Evolutionary conservation across 2,329 filamentous ascomycete genomes (phyloP), one percentile per base, ranked within the genome.

Genomic region (Fusarium haematococcum): DNA sequence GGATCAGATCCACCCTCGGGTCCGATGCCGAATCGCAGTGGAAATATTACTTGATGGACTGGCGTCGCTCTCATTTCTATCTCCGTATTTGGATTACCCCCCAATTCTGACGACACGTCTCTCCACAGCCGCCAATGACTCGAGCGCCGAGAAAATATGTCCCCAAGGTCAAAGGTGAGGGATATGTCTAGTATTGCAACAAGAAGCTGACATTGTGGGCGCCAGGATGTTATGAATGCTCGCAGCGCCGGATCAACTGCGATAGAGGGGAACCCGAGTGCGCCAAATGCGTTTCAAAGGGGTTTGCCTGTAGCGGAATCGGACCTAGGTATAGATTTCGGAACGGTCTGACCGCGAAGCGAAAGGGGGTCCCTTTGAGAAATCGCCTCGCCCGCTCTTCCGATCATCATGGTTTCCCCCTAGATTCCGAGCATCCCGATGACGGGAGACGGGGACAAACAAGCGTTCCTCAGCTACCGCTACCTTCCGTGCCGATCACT

Each of bases 161-260:
- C 2, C 76, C 76, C 5, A 78, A 78, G 54, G 56, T 76, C 37
- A 78, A 78, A 67, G 76, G 76, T 78, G 67, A 61, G 11, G 23
- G 27, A 50, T 27, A 43, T 11, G 13, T 35, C 4, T 37, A 16
- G 20, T 35, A 13, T 37, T n/a, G 33, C n/a, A 6, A 13, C 4
- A 5, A 57, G 23, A 35, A 9, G 25, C 52, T 63, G 37, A 63
- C 33, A 8, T 14, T 14, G 23, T 25, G 43, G 32, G 18, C 11
- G 3, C 9, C n/a, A 79, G 82, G 82, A 11, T 84, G 82, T 65
- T 79, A 81, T 35, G 75, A 83, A 59, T 84, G 82, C 63, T 80
- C 79, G 10, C 79, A 81, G 43, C 80, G 82, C 13, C 80, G 82
- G 13, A 81, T 83, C 25, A 69, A 80, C 59, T 83, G 82, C 63